A percentile compares a stretch with the other conserved stretches of the same genome.
Conservation (phyloP, 75 land plant species). For the Picea sitchensis region DNA sequence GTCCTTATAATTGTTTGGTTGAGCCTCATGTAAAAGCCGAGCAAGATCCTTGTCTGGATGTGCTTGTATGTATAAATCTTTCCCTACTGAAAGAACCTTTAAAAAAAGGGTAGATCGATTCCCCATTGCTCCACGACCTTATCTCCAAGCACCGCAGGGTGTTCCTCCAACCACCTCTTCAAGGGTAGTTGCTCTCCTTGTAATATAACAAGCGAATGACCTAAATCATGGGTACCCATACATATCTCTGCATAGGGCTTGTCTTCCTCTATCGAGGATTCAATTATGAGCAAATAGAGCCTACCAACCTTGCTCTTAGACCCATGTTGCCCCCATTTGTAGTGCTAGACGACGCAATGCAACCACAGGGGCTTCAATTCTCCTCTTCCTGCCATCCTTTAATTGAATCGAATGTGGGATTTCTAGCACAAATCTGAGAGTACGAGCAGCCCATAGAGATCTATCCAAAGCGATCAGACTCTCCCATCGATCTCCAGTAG, state of each 20-base stretch:
- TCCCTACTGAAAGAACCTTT: no score
- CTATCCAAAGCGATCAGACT: no score
- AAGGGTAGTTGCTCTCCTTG: slow-evolving; percentile 18
- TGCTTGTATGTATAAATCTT: no score
- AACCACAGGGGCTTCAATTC: slow-evolving; percentile 29
- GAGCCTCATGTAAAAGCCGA: slow-evolving; percentile 36
- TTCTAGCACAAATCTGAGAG: not conserved
- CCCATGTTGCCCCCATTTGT: slow-evolving; percentile 82
- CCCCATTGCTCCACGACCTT: slow-evolving; percentile 68
- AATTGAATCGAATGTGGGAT: slow-evolving; percentile 9
- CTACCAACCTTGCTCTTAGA: slow-evolving; percentile 47
- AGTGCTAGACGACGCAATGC: slow-evolving; percentile 66
- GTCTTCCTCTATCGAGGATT: slow-evolving; percentile 20
- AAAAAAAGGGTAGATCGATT: slow-evolving; percentile 82
- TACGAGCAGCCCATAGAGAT: not conserved
- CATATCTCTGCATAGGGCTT: slow-evolving; percentile 94
- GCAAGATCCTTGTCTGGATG: slow-evolving; percentile 92
- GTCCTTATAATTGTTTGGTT: slow-evolving; percentile 75
- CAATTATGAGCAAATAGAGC: slow-evolving; percentile 45
- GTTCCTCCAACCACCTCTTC: slow-evolving; percentile 56
- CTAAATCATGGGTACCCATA: slow-evolving; percentile 94
- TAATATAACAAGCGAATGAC: slow-evolving; percentile 52
- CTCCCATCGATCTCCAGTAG: no score
- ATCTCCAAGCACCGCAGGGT: slow-evolving; percentile 66
- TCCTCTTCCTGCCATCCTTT: not conserved